phyloP scores from a whole-genome alignment of 2,329 filamentous ascomycete genomes.

The Ophiostoma piceae region DNA sequence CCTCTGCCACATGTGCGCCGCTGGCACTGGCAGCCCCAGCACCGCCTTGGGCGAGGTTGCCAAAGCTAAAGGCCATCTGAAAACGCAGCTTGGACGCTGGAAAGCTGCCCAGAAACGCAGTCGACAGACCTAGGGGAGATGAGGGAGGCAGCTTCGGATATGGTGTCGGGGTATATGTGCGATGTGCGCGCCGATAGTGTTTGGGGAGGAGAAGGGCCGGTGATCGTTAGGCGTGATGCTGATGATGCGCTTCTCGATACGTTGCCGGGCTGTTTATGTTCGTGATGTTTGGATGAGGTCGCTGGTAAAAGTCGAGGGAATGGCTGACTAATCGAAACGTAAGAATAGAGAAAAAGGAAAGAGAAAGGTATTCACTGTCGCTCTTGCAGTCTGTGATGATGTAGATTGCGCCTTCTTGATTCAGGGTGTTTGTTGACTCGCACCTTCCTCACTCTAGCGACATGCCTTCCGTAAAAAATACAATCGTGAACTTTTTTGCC shows the following conservation, averaged over 20 bases:
- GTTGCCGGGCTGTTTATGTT: neutral
- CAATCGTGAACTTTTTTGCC: conserved; percentile 15
- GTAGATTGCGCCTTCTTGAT: conserved; percentile 5
- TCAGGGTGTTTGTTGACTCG: neutral
- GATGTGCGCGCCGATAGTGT: neutral
- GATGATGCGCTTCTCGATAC: neutral
- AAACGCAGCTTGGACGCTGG: conserved; percentile 20
- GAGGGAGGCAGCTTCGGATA: conserved; percentile 16
- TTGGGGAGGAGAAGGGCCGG: neutral
- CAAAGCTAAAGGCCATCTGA: conserved; percentile 61
- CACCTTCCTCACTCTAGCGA: neutral
- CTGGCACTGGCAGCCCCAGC: conserved; percentile 31
- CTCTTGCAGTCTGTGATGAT: conserved; percentile 5
- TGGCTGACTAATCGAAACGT: neutral
- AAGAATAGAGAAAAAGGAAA: neutral
- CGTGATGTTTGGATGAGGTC: neutral
- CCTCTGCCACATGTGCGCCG: conserved; percentile 40
- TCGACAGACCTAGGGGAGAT: conserved; percentile 16
- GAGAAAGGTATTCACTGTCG: neutral
- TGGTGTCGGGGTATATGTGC: neutral
- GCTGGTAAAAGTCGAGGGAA: neutral
- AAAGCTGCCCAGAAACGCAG: conserved; percentile 20
- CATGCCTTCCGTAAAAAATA: conserved; percentile 9
- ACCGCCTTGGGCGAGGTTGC: conserved; percentile 42
- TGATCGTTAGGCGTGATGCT: neutral